Base-by-base conservation (phyloP, 306 rosid species). In the Abrus pulchellus region DNA sequence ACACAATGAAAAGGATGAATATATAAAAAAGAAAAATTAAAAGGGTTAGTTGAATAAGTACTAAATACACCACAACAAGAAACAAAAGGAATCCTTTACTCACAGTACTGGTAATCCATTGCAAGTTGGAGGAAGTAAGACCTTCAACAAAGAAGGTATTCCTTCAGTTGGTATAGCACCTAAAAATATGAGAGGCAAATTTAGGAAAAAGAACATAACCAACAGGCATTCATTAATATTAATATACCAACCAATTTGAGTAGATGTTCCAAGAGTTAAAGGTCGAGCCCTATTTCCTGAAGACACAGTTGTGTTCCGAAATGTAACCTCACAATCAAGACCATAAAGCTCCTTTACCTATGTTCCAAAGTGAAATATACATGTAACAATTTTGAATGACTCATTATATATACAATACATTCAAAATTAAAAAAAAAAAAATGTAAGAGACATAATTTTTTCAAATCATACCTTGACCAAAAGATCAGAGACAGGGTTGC, bases 321-420 rank as follows among this genome's bases (percentile, higher is more conserved):
- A 94, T 61, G 80, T 55, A 81, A 94, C 92, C 76, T 87, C 87
- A 3, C 84, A 83, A 83, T 82, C 94, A 52, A 94, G 90, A 66
- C 97, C 97, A 87, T 91, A 93, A 76, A 94, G 97, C 81, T 94
- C 97, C 85, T 84, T 94, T 54, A 94, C 99, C 99, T 94, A 84
- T 53, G 7, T 13, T 36, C 36, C 79, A 79, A 75, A 68, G 48
- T 50, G 14, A 73, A 61, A 48, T 38, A 72, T 9, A 52, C 12
- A 40, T 5, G 28, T 80, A 71, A 38, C 40, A 41, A 64, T 45
- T 61, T 20, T 12, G 63, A 77, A 78, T 61, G 34, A 73, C 38
- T 67, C 47, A 72, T 49, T 65, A 36, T 40, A 75, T 49, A 29
- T 43, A 20, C 49, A 40, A 50, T 32, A 79, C 12, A 48, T 75